These are phyloP conservation scores for Annona squamosa DNA, from an alignment of 164 flowering plant species.

Conservation along the genomic window DNA sequence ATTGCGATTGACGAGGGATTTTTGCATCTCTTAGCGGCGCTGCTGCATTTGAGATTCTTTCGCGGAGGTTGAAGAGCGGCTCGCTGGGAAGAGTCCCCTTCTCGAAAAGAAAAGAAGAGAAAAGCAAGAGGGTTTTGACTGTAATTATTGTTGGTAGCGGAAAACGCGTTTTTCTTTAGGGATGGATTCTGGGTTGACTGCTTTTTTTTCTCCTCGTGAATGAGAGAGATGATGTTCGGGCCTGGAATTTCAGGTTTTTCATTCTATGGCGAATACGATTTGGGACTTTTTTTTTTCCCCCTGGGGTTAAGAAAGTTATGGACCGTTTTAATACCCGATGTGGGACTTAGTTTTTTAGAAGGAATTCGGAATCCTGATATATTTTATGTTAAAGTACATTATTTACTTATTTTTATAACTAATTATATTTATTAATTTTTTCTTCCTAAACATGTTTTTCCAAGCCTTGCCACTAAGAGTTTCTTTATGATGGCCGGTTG, in stretches of 20 bases:
- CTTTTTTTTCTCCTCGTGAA: neutral
- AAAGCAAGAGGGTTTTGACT: conserved; percentile 6
- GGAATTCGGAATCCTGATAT: no score
- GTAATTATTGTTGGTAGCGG: neutral
- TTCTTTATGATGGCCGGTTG: no score
- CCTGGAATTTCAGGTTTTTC: neutral
- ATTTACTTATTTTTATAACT: no score
- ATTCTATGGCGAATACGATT: no score
- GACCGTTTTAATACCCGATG: no score
- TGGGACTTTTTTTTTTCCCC: no score
- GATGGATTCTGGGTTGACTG: conserved; percentile 13
- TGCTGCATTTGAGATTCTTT: conserved; percentile 3
- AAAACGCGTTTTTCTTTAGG: conserved; percentile 9
- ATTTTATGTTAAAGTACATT: no score
- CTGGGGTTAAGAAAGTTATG: no score
- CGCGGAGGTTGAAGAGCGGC: neutral
- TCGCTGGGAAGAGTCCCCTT: neutral
- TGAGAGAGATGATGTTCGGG: neutral
- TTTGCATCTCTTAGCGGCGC: conserved; percentile 4
- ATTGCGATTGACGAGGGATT: neutral
- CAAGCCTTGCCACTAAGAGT: no score
- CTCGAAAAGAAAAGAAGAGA: neutral
- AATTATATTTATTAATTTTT: no score
- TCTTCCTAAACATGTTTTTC: no score
- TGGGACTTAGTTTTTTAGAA: no score